Percentiles rank a stretch among this genome's conserved stretches.
Conservation (phyloP, 2,329 filamentous ascomycete genomes). For the Diaporthe australafricana region DNA sequence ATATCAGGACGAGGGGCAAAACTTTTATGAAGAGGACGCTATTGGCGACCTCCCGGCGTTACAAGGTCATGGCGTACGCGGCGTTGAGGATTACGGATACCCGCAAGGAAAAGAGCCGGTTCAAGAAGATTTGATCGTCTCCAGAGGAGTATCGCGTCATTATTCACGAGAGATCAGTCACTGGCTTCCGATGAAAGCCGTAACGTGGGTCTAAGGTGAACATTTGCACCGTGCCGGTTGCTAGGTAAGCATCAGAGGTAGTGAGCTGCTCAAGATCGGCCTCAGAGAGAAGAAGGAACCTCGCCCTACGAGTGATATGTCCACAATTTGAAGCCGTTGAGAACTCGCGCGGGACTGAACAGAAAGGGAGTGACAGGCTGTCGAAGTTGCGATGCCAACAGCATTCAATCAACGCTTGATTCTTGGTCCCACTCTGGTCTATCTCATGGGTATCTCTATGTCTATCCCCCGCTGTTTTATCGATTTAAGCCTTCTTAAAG, state of each 20-base stretch:
- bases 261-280: not conserved
- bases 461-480: not conserved
- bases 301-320: not conserved
- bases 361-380: not conserved
- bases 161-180: not conserved
- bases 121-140: not conserved
- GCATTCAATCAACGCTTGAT: not conserved
- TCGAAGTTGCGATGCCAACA: not conserved
- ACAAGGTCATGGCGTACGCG: not conserved
- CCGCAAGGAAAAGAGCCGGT: not conserved
- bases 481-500: constrained; percentile 68
- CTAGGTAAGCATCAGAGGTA: not conserved
- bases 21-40: not conserved
- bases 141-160: not conserved
- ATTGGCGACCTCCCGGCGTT: constrained; percentile 16
- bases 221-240: not conserved
- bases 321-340: not conserved
- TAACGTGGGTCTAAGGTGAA: not conserved
- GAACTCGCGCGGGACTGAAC: not conserved
- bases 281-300: no score
- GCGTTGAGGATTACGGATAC: constrained; percentile 31
- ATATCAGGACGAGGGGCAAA: not conserved
- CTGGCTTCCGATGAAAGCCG: no score
- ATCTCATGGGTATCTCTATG: constrained; percentile 14
- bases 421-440: not conserved